Percentiles rank a stretch among this genome's conserved stretches.
phyloP scores from a whole-genome alignment of 1,284 basidiomycete genomes.

The Moesziomyces parantarcticus region DNA sequence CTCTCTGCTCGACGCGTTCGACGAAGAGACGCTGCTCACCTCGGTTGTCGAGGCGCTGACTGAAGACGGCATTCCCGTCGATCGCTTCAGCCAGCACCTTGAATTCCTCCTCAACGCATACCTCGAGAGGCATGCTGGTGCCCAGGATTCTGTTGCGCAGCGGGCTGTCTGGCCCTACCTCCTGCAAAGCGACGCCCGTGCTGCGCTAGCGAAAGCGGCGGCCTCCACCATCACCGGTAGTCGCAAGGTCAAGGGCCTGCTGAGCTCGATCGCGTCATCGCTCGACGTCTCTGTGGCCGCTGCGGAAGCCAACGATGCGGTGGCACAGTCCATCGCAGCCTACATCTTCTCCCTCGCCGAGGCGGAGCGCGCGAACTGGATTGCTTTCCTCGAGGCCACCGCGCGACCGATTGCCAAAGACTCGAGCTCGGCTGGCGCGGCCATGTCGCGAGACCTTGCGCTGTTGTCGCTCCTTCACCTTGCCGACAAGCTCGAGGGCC shows the following conservation, averaged over 20 bases:
- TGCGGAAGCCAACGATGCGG: constrained; percentile 20
- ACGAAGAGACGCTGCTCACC: constrained; percentile 26
- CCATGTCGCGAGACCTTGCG: constrained; percentile 37
- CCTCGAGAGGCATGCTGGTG: constrained; percentile 15
- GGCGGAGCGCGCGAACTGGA: constrained; percentile 16
- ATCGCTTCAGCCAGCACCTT: constrained; percentile 41
- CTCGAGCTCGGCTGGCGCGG: constrained; percentile 1
- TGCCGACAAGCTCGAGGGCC: constrained; percentile 7
- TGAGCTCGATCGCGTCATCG: constrained; percentile 10
- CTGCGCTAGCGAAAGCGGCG: constrained; percentile 8
- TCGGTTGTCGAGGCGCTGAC: constrained; percentile 34
- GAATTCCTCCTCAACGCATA: constrained; percentile 24
- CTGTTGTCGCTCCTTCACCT: constrained; percentile 32
- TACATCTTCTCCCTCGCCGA: constrained; percentile 6
- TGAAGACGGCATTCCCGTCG: constrained; percentile 14
- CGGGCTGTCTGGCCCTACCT: constrained; percentile 39
- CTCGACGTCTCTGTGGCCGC: constrained; percentile 7
- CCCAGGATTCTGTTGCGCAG: constrained; percentile 21
- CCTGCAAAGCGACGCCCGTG: constrained; percentile 18
- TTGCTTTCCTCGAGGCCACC: constrained; percentile 17
- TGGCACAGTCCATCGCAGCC: constrained; percentile 13
- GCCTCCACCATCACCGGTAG: constrained; percentile 13
- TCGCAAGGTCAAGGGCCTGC: constrained; percentile 9
- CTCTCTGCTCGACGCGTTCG: constrained; percentile 39
- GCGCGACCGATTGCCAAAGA: constrained; percentile 6